phyloP scores from a whole-genome alignment of 139 green algal genomes.

The Gonium pectorale region DNA sequence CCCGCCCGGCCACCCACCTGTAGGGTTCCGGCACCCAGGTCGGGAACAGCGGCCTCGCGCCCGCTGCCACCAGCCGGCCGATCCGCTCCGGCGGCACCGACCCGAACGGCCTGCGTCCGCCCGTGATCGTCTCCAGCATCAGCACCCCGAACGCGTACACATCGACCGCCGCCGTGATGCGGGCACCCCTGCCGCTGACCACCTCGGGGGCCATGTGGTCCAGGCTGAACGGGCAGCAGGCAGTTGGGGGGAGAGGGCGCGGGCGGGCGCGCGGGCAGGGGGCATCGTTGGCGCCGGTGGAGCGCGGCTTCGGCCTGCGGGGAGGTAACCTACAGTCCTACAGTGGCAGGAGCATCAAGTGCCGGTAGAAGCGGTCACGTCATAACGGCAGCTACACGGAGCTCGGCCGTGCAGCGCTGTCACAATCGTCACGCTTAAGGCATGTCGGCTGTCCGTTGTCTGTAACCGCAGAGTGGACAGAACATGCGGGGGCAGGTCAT shows the following conservation, averaged over 20 bases:
- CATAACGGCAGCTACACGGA: no score
- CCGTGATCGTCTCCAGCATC: slow-evolving; percentile 26
- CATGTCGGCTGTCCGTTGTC: no score
- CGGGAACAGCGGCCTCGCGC: slow-evolving; percentile 5
- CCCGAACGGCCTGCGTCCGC: slow-evolving; percentile 4
- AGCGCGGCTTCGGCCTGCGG: no score
- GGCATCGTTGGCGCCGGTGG: not conserved
- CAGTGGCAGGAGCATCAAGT: no score
- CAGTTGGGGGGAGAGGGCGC: not conserved
- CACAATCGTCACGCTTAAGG: no score
- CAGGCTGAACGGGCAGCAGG: not conserved
- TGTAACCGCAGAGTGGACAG: no score
- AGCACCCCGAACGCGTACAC: slow-evolving; percentile 10
- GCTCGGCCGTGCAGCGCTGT: no score
- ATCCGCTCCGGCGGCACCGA: not conserved
- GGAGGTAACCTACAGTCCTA: no score
- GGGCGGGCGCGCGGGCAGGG: no score
- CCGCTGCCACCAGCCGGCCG: not conserved
- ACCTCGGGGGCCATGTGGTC: slow-evolving; percentile 29
- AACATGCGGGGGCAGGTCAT: no score
- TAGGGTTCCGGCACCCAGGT: slow-evolving; percentile 6
- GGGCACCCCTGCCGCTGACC: not conserved
- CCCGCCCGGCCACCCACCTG: not conserved
- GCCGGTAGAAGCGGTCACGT: no score
- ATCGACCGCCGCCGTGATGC: slow-evolving; percentile 20